phyloP scores from a whole-genome alignment of 1,139 yeast genomes.

The Blastobotrys capitulatus region DNA sequence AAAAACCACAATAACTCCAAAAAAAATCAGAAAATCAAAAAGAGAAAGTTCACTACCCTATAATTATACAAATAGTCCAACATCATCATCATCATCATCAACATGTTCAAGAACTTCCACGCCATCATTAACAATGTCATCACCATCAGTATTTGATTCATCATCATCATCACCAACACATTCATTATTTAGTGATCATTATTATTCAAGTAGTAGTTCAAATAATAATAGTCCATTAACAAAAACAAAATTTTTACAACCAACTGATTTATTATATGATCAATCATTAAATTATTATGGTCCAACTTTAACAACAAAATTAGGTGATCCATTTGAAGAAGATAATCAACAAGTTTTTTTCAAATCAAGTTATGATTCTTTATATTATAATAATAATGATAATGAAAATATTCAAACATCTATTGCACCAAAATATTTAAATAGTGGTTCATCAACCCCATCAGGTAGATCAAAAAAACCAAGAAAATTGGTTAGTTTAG shows the following conservation, averaged over 20 bases:
- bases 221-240: neutral
- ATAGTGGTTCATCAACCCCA: neutral
- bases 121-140: constrained; percentile 9
- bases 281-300: no score
- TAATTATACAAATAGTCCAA: neutral
- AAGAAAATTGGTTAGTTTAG: constrained; percentile 5
- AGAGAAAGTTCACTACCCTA: neutral
- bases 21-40: neutral
- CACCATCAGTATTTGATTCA: constrained; percentile 4
- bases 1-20: neutral
- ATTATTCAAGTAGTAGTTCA: no score
- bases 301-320: neutral
- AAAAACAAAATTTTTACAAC: neutral
- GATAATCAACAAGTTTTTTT: neutral
- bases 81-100: neutral
- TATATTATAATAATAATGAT: neutral
- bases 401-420: no score
- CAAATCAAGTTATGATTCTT: neutral
- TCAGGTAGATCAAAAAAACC: neutral
- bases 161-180: neutral
- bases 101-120: constrained; percentile 4
- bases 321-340: constrained; percentile 10
- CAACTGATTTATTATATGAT: neutral
- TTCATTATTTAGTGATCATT: neutral
- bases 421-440: no score